Evolutionary conservation across 1,284 basidiomycete genomes (phyloP), one percentile per base, ranked within the genome.

Genomic region (Puccinia horiana): DNA sequence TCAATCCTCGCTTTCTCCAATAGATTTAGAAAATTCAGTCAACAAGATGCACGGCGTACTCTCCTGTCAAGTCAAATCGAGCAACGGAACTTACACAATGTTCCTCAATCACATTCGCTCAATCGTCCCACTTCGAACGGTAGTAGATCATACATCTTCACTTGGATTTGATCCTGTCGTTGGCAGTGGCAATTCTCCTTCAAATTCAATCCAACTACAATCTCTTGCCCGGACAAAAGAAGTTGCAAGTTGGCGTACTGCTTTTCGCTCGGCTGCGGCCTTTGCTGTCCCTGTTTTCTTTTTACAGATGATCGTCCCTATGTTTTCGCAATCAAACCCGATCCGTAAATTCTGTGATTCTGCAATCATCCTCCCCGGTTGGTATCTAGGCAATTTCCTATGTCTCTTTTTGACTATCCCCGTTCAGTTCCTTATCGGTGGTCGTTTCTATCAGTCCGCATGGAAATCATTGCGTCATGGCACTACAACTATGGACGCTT

Each of bases 261-360:
- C 94, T 26, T 93, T 98, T 88, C 87, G 91, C 74, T 91, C 91
- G 88, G 91, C 92, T 84, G 86, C 93, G 54, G 86, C 88, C 18
- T 98, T 99, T 86, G 94, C 94, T 65, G 84, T 97, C 0, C 97
- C 97, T 32, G 95, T 97, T 80, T 98, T 98, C 88, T 90, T 98
- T 86, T 88, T 99, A 83, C 90, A 91, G 83, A 99, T 99, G 96
- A 87, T 97, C 56, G 90, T 92, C 70, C 91, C 91, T n/a, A 93
- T 91, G 87, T 91, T 95, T 69, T 88, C 90, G 20, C 90, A 90
- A 82, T 83, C 85, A 26, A 54, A 80, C 16, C 42, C 80, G 20
- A 84, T 94, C 40, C 88, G 87, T 29, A 52, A 35, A 14, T 35
- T 52, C 23, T 52, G 52, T 20, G 86, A 87, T 5, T 83, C 93